Base-by-base conservation (phyloP, 192 early-diverging fungal species). In the Lobosporangium transversale region DNA sequence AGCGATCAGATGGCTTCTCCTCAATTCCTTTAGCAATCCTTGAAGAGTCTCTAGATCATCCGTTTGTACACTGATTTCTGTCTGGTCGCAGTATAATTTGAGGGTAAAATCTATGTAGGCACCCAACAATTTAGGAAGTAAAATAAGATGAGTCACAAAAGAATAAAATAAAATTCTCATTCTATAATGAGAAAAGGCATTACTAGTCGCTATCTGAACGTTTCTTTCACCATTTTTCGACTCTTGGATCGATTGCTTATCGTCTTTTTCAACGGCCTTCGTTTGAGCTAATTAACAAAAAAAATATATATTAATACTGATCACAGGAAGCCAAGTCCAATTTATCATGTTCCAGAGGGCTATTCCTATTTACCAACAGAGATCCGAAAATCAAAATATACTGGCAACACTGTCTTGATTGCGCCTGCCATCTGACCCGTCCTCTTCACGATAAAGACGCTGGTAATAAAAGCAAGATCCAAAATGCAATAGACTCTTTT, bases 311-410 rank as follows among this genome's bases (percentile, higher is more conserved):
- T 7, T 40, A 40, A 40, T 40, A 7, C 7, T 10, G 37, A 40
- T 40, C 37, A 40, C 14, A 40, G 37, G 14, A 40, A 40, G n/a
- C n/a, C 37, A 14, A 40, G 37, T 40, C 8, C 37, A 10, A 10
- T 40, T 40, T 40, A 40, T 36, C 20, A 11, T 40, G 21, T 4
- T 31, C 10, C 2, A 35, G 18, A 15, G n/a, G n/a, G n/a, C n/a
- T n/a, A n/a, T n/a, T n/a, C n/a, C n/a, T n/a, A n/a, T n/a, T 27
- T 75, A 75, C 71, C 71, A 35, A 75, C 71, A 56, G 71, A 75
- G 17, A 75, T 66, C 18, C 71, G 29, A 26, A 75, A 75, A 23
- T 75, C 71, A 62, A 75, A 75, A 58, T 66, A 75, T 30, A 75
- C 42, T 1, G 71, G 71, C 50, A 75, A 33, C 15, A 75, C 63